Evolutionary conservation across 169 alveolate species (phyloP).

Genomic region (Cardiosporidium cionae): DNA sequence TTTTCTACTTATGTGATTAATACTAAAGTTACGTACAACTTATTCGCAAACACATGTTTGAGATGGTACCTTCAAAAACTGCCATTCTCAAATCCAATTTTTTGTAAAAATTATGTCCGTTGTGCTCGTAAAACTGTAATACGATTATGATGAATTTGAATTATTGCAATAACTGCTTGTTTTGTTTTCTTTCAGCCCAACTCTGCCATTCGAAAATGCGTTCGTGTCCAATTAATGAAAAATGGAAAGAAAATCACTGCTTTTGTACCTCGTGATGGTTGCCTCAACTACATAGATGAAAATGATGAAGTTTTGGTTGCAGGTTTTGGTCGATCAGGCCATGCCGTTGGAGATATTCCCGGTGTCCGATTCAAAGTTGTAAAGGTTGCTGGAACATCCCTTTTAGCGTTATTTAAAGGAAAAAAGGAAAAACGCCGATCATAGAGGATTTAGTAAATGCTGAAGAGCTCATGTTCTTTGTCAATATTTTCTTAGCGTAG

Average conservation of each 20-base stretch:
- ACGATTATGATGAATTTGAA: too few relatives aligned
- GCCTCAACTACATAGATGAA: slow-evolving; percentile 97
- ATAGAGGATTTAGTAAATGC: slow-evolving; percentile 45
- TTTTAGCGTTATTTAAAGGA: slow-evolving; percentile 90
- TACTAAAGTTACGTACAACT: too few relatives aligned
- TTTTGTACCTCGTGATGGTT: slow-evolving; percentile 96
- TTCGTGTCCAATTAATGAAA: slow-evolving; percentile 96
- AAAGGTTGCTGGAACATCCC: slow-evolving; percentile 92
- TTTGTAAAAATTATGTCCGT: too few relatives aligned
- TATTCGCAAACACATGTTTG: too few relatives aligned
- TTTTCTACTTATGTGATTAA: too few relatives aligned
- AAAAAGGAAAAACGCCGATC: slow-evolving; percentile 95
- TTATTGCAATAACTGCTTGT: too few relatives aligned
- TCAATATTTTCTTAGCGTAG: neutral
- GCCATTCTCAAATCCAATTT: too few relatives aligned
- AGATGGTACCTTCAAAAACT: too few relatives aligned
- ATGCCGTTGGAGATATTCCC: slow-evolving; percentile 99
- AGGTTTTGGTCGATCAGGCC: slow-evolving; percentile 99
- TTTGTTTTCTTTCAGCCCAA: slow-evolving; percentile 86
- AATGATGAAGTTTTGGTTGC: slow-evolving; percentile 98
- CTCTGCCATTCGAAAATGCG: slow-evolving; percentile 99
- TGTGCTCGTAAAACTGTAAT: too few relatives aligned
- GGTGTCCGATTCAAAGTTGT: slow-evolving; percentile 99
- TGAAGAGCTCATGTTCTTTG: neutral
- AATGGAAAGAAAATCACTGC: slow-evolving; percentile 98